Evolutionary conservation across 352 stramenopile genomes (phyloP).

Genomic region (Phytophthora palmivora): DNA sequence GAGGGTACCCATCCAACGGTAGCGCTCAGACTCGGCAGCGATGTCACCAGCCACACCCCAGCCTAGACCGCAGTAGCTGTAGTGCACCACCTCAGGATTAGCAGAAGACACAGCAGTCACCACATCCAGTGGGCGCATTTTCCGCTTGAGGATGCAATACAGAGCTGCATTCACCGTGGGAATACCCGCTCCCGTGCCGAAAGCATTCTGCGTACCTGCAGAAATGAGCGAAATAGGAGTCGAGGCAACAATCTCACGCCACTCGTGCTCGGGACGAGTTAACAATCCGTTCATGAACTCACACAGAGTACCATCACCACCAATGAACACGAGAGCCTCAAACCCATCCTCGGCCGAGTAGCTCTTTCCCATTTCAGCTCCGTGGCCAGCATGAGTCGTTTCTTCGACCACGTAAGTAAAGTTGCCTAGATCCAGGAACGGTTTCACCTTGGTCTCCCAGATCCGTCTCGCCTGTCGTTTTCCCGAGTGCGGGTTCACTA

Average conservation of each 20-base stretch:
- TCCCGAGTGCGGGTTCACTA: conserved; percentile 85
- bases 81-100: conserved; percentile 73
- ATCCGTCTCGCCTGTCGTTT: conserved; percentile 69
- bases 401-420: conserved; percentile 83
- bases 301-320: conserved; percentile 77
- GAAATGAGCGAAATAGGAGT: conserved; percentile 86
- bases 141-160: conserved; percentile 87
- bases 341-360: conserved; percentile 82
- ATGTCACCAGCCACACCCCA: conserved; percentile 84
- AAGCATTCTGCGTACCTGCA: conserved; percentile 84
- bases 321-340: conserved; percentile 82
- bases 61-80: conserved; percentile 84
- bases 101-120: conserved; percentile 67
- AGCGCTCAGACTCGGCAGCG: conserved; percentile 77
- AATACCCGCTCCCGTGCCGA: conserved; percentile 75
- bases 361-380: conserved; percentile 76
- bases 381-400: conserved; percentile 76
- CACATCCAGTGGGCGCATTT: conserved; percentile 82
- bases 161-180: conserved; percentile 69
- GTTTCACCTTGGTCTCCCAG: conserved; percentile 76
- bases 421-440: conserved; percentile 80
- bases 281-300: conserved; percentile 88
- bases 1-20: conserved; percentile 78
- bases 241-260: conserved; percentile 81
- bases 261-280: conserved; percentile 75